Base-by-base conservation (phyloP, 805 yeast species). In the Saccharomyces kudriavzevii region DNA sequence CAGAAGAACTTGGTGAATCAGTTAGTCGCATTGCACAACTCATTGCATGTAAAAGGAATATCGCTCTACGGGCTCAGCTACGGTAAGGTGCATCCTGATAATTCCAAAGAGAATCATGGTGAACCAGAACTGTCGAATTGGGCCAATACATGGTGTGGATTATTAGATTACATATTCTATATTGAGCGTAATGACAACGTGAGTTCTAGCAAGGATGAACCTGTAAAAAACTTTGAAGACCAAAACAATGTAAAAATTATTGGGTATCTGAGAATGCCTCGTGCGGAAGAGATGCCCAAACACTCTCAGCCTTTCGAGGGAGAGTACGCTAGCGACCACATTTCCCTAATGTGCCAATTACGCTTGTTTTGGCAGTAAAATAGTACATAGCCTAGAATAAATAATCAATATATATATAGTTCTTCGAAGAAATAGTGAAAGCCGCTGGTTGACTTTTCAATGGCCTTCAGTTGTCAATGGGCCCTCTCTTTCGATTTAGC, bases 101-200 rank as follows among this genome's bases (percentile, higher is more conserved):
- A 86, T 61, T 53, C 91, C 0, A 87, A 87, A 2, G 82, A 77
- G 30, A 69, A 80, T 51, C 45, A 49, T 52, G 75, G 79, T 51
- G 97, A 92, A 66, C 97, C 98, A 0, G 74, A 75, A 49, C 86
- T 89, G 57, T 89, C 97, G 1, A 91, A 91, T 63, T 90, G 97
- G 96, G 94, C 96, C 0, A 84, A 84, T 60, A 66, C 85, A 0
- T 91, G 96, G 95, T 75, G 88, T 50, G 97, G 96, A 0, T 71
- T 89, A 31, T 69, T 92, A 47, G 98, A 92, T 64, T 92, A 92
- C 65, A 84, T 91, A 9, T 85, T 88, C 57, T 76, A 83, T 5
- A 65, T 88, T 17, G 73, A 75, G 28, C 67, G 69, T 0, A 83
- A 88, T 87, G 68, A 71, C 49, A 54, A 72, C 40, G 70, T 69